Evolutionary conservation across 805 yeast species (phyloP).

Genomic region (Candida sonorensis): DNA sequence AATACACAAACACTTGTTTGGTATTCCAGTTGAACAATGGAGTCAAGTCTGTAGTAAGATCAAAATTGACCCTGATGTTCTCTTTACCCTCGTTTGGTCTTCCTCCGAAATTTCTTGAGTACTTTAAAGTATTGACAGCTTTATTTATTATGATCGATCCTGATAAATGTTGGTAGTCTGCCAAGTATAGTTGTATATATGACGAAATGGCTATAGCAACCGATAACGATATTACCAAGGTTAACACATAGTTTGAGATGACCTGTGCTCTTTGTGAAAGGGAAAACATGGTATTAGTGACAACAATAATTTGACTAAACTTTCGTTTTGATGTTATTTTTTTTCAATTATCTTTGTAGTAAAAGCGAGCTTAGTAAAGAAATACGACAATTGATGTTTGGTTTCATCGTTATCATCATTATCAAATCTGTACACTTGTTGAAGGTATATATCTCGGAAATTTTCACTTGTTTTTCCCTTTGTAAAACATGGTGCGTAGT

Average conservation of each 20-base stretch:
- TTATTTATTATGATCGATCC: conserved; percentile 12
- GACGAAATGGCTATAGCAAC: conserved; percentile 43
- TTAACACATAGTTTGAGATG: conserved; percentile 46
- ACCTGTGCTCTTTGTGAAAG: conserved; percentile 32
- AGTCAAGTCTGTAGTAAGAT: conserved; percentile 65
- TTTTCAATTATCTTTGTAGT: neutral
- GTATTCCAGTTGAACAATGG: conserved; percentile 95
- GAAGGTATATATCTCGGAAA: too few relatives aligned
- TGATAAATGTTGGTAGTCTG: conserved; percentile 38
- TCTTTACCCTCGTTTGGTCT: conserved; percentile 63
- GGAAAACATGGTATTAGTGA: conserved; percentile 10
- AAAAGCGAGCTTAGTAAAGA: too few relatives aligned
- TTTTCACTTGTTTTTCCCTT: too few relatives aligned
- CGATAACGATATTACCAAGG: conserved; percentile 42
- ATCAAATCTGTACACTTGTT: too few relatives aligned
- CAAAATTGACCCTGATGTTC: conserved; percentile 65
- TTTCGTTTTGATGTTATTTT: neutral
- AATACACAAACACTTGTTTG: conserved; percentile 86
- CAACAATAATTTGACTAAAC: neutral
- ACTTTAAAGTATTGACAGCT: conserved; percentile 17
- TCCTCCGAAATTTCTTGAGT: conserved; percentile 46
- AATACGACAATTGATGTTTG: too few relatives aligned
- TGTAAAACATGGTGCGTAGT: too few relatives aligned
- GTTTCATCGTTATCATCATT: too few relatives aligned
- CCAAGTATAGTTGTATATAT: conserved; percentile 38